Conservation (phyloP, 129 eudicot species). For the Centella asiatica region DNA sequence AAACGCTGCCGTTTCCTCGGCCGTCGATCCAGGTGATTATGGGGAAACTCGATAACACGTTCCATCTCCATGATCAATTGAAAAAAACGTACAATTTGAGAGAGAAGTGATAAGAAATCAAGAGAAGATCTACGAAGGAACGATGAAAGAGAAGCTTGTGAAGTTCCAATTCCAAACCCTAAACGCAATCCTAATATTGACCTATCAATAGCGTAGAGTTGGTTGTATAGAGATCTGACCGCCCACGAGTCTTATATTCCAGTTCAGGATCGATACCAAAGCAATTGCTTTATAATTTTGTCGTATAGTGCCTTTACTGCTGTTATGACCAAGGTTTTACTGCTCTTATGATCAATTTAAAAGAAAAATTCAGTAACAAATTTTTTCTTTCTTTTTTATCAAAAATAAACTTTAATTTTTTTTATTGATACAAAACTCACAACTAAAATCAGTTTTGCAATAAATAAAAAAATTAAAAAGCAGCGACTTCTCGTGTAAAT, state of each 20-base stretch:
- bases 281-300: not conserved
- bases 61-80: conserved; percentile 66
- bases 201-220: conserved; percentile 25
- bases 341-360: not conserved
- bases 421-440: no score
- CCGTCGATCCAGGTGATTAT: conserved; percentile 55
- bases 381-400: no score
- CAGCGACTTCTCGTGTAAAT: no score
- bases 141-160: conserved; percentile 11
- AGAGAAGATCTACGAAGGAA: not conserved
- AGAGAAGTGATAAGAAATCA: not conserved
- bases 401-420: no score
- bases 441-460: no score
- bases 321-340: no score
- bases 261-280: not conserved
- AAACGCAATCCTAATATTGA: conserved; percentile 40
- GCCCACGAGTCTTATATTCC: conserved; percentile 43
- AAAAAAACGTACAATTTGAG: conserved; percentile 7
- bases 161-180: conserved; percentile 17
- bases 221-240: conserved; percentile 31
- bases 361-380: no score
- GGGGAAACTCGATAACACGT: conserved; percentile 80
- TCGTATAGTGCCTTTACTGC: no score
- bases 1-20: conserved; percentile 73
- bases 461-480: no score